Conservation (phyloP, 2,329 filamentous ascomycete species). For the Metarhizium sp. region DNA sequence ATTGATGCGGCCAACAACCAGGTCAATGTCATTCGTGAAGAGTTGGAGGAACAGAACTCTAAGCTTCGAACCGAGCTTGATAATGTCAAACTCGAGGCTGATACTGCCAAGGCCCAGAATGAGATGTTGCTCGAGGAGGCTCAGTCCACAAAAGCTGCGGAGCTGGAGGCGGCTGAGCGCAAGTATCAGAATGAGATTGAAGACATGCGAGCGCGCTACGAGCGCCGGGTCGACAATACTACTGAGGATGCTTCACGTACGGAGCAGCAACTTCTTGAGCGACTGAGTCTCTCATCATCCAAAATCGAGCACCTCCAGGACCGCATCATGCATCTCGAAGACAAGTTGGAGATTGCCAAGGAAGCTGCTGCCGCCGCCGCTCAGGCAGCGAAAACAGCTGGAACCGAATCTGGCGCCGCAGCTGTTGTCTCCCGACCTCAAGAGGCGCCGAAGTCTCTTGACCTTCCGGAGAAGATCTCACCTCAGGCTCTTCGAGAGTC, state of each 20-base stretch:
- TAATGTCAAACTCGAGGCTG: constrained; percentile 65
- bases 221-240: constrained; percentile 61
- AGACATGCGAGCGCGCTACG: constrained; percentile 66
- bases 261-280: constrained; percentile 72
- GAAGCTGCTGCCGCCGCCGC: constrained; percentile 78
- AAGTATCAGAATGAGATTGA: constrained; percentile 63
- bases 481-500: constrained; percentile 92
- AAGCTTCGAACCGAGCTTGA: constrained; percentile 69
- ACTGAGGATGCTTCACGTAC: constrained; percentile 73
- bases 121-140: constrained; percentile 81
- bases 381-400: constrained; percentile 57
- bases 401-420: constrained; percentile 25
- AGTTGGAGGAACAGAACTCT: constrained; percentile 70
- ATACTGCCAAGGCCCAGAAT: constrained; percentile 70
- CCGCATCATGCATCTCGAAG: constrained; percentile 73
- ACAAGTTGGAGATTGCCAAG: constrained; percentile 84
- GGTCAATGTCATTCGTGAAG: constrained; percentile 71
- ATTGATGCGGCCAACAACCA: constrained; percentile 78
- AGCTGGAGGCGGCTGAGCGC: constrained; percentile 38
- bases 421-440: constrained; percentile 13
- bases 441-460: constrained; percentile 26
- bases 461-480: constrained; percentile 76
- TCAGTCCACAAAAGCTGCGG: constrained; percentile 54
- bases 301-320: constrained; percentile 83
- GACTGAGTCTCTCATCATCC: constrained; percentile 70